Evolutionary conservation across 129 eudicot genomes (phyloP).

Genomic region (Dittrichia graveolens): DNA sequence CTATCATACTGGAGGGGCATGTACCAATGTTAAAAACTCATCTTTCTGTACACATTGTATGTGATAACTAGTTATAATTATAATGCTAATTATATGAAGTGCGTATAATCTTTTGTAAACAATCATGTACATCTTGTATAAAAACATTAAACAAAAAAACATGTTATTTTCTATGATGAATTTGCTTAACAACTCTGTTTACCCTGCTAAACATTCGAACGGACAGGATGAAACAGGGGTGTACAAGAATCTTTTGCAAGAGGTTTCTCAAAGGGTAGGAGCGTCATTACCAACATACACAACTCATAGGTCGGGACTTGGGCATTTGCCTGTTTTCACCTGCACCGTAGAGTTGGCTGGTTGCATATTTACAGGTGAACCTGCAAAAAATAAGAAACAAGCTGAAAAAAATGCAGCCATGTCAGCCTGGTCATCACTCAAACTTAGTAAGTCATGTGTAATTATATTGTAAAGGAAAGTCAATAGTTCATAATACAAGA

Average conservation of each 20-base stretch:
- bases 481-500: neutral
- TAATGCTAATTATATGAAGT: neutral
- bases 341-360: constrained; percentile 46
- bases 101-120: neutral
- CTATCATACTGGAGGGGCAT: no score
- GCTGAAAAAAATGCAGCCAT: constrained; percentile 54
- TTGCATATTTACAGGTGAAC: constrained; percentile 43
- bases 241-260: constrained; percentile 51
- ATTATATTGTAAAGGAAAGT: neutral
- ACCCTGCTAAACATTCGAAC: constrained; percentile 13
- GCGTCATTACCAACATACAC: constrained; percentile 49
- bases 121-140: neutral
- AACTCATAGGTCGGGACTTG: constrained; percentile 41
- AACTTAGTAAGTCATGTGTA: constrained; percentile 36
- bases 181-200: constrained; percentile 1
- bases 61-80: neutral
- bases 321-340: constrained; percentile 46
- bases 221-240: constrained; percentile 50
- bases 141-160: no score
- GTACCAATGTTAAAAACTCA: no score
- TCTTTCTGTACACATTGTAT: no score
- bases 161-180: no score
- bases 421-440: constrained; percentile 51
- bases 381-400: constrained; percentile 48
- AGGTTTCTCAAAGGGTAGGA: constrained; percentile 52